Percentiles rank a stretch among this genome's conserved stretches.
Evolutionary conservation across 345 rosid species (phyloP).

Genomic region (Citrus cavaleriei): DNA sequence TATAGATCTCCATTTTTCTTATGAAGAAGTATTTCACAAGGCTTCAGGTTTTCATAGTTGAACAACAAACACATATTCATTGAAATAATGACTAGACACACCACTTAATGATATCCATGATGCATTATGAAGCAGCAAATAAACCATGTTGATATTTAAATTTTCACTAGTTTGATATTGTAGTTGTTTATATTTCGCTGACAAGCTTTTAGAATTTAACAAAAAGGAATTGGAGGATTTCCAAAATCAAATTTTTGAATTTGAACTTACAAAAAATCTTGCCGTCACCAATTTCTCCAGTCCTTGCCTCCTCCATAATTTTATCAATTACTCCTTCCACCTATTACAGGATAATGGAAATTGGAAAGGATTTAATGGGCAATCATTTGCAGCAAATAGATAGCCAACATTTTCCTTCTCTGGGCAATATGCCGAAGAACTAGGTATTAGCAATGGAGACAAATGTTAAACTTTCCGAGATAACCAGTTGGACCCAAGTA

Average conservation of each 20-base stretch:
- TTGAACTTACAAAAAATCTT: conserved; percentile 65
- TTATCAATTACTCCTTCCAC: conserved; percentile 75
- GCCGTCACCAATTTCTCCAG: conserved; percentile 91
- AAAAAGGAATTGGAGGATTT: neutral
- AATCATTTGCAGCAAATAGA: neutral
- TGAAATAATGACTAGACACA: neutral
- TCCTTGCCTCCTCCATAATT: conserved; percentile 69
- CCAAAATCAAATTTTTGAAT: neutral
- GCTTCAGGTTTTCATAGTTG: neutral
- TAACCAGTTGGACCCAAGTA: neutral
- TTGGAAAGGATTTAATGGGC: neutral
- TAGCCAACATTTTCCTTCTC: neutral
- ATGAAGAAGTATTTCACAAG: neutral
- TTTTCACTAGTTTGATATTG: neutral
- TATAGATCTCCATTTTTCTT: neutral
- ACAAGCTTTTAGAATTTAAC: neutral
- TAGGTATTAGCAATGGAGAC: neutral
- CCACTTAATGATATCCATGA: neutral
- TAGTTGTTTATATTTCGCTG: neutral
- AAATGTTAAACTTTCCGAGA: neutral
- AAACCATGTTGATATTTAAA: neutral
- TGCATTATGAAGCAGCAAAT: neutral
- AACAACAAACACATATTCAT: neutral
- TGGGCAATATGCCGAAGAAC: neutral
- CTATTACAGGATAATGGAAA: conserved; percentile 27